Base-by-base conservation (phyloP, 116 monocot species). In the Posidonia oceanica region DNA sequence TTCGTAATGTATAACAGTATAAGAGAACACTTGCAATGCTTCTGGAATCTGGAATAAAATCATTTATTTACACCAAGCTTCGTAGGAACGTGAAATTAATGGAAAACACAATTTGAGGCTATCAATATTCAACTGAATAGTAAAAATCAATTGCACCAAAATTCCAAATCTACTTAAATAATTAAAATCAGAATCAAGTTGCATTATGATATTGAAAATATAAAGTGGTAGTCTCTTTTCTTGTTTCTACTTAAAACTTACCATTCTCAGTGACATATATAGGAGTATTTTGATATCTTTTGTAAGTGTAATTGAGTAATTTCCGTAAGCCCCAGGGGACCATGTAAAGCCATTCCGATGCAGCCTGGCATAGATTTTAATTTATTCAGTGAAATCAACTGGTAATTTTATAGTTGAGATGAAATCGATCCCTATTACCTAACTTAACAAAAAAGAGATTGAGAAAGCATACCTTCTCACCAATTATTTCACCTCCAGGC, bases 231-330 rank as follows among this genome's bases (percentile, higher is more conserved):
- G 37, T 63, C 23, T 13, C 3, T 11, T 36, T 63, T 3, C 3
- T 0, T 14, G 3, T 38, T 63, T 63, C 29, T 15, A 4, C 14
- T 65, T 42, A 21, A 53, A 57, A 73, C 68, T 74, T 83, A 97
- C 96, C 96, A 82, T 97, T 91, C 77, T 97, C 89, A 75, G 96
- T 97, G 17, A 97, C 72, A 77, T 83, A 97, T 52, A 91, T 85
- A 54, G 81, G 81, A 15, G 79, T 72, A 75, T 81, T 78, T 63
- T 63, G 64, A 68, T 97, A 97, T 80, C 64, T 81, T 69, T 77
- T 72, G 8, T 87, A 73, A 55, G 85, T 79, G 70, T 89, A 83
- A 75, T 85, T 91, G 21, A 97, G 89, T 58, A 75, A 52, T 75
- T 84, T 91, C 74, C 82, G 64, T 4, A 97, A 54, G 39, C 89